Base-by-base conservation (phyloP, 768 basidiomycete genomes). In the Peribolospora baueri region DNA sequence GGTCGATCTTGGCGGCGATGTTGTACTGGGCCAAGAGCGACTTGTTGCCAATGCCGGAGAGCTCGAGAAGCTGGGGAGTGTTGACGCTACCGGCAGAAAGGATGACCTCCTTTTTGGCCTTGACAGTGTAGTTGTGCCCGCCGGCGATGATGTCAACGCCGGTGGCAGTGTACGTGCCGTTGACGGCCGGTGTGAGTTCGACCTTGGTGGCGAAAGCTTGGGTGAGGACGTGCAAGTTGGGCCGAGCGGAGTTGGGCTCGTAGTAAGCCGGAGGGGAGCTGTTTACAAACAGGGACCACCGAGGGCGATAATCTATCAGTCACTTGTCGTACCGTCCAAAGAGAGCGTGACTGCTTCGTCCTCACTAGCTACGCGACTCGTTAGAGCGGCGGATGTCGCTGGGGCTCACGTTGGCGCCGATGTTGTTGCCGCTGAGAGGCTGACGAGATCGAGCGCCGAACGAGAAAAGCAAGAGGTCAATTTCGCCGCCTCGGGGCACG, bases 141-240 rank as follows among this genome's bases (percentile, higher is more conserved):
- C 52, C 52, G 39, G 9, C 45, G 11, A 5, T 5, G 42, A 47
- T 11, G 13, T 53, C 46, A 43, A 53, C 25, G 11, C 52, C 43
- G 45, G 7, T 53, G 7, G 38, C 52, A 9, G 9, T 48, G 13
- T 9, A 39, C 51, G 14, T 52, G 8, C 51, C 39, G 51, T 43
- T 49, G 48, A 7, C 48, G 45, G 45, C 45, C 45, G n/a, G 45
- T 46, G 8, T 8, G n/a, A 46, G 45, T 46, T 46, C 9, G 57
- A 60, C 53, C 5, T 38, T n/a, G 39, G 68, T 68, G 5, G 68
- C 70, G 39, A 70, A 70, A n/a, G 68, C 66, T 48, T 65, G 62
- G 5, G 68, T 68, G 42, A 72, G 59, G 52, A 71, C 68, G 56
- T 64, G 62, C 7, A 70, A 61, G 56, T 69, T 69, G 41, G 62